These are phyloP conservation scores for Blastobotrys raffinosifermentans DNA, from an alignment of 1,139 yeast species.

Conservation along the genomic window DNA sequence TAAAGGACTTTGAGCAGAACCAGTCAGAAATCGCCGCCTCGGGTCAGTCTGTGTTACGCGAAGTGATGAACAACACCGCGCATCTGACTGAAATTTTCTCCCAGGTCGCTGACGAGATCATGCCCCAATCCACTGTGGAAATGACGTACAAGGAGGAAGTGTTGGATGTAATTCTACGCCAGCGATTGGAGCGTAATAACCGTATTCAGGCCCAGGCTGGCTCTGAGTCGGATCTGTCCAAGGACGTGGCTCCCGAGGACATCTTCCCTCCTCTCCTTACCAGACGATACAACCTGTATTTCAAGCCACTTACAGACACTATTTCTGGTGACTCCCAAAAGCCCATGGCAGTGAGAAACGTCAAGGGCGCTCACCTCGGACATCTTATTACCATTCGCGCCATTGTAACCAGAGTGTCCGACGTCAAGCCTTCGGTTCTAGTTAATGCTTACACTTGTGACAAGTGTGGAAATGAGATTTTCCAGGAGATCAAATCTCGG, in stretches of 20 bases:
- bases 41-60: conserved; percentile 42
- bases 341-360: conserved; percentile 82
- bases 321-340: conserved; percentile 40
- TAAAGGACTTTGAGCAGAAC: conserved; percentile 56
- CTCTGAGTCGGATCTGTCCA: conserved; percentile 31
- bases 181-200: conserved; percentile 76
- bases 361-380: conserved; percentile 80
- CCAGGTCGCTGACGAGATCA: conserved; percentile 64
- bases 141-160: conserved; percentile 83
- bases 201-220: conserved; percentile 62
- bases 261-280: conserved; percentile 82
- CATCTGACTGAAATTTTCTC: conserved; percentile 77
- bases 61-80: conserved; percentile 65
- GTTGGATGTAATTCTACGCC: conserved; percentile 85
- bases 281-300: conserved; percentile 80
- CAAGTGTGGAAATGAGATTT: conserved; percentile 92
- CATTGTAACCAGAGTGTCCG: conserved; percentile 90
- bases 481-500: conserved; percentile 85
- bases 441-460: conserved; percentile 98
- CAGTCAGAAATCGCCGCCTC: conserved; percentile 27
- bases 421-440: conserved; percentile 86
- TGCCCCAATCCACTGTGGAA: conserved; percentile 80
- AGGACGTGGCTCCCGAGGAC: conserved; percentile 25
- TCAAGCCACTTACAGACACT: conserved; percentile 60
- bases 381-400: conserved; percentile 87